These are phyloP conservation scores for Skeletonema menzelii DNA, from an alignment of 108 stramenopile genomes.

Conservation along the genomic window DNA sequence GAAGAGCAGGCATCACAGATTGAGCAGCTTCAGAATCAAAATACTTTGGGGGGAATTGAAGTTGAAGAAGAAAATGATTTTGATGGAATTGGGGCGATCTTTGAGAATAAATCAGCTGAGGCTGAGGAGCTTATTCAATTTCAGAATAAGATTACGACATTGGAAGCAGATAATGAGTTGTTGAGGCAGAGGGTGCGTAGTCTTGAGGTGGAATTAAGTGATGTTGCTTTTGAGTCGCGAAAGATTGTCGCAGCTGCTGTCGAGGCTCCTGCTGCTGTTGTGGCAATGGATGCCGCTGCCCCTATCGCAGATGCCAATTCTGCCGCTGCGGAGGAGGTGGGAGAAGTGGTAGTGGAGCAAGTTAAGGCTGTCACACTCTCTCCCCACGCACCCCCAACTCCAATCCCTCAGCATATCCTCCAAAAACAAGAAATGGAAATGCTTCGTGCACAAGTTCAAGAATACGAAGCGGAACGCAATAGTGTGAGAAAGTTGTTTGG, in stretches of 20 bases:
- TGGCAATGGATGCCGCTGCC: not conserved
- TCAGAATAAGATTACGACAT: not conserved
- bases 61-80: constrained; percentile 5
- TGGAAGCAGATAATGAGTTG: constrained; percentile 22
- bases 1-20: constrained; percentile 15
- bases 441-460: constrained; percentile 15
- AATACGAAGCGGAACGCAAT: constrained; percentile 24
- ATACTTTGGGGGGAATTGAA: constrained; percentile 1
- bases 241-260: constrained; percentile 15
- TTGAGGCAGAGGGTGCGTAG: constrained; percentile 21
- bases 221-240: constrained; percentile 27
- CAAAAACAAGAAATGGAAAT: constrained; percentile 22
- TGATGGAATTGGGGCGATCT: not conserved
- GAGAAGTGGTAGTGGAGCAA: not conserved
- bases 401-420: constrained; percentile 17
- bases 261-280: not conserved
- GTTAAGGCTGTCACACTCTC: not conserved
- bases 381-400: constrained; percentile 24
- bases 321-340: not conserved
- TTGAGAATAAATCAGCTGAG: not conserved
- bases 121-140: not conserved
- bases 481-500: constrained; percentile 20
- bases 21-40: not conserved
- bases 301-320: not conserved
- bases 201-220: constrained; percentile 38